phyloP scores from a whole-genome alignment of 2,329 filamentous ascomycete species.

The Aspergillus fijiensis region DNA sequence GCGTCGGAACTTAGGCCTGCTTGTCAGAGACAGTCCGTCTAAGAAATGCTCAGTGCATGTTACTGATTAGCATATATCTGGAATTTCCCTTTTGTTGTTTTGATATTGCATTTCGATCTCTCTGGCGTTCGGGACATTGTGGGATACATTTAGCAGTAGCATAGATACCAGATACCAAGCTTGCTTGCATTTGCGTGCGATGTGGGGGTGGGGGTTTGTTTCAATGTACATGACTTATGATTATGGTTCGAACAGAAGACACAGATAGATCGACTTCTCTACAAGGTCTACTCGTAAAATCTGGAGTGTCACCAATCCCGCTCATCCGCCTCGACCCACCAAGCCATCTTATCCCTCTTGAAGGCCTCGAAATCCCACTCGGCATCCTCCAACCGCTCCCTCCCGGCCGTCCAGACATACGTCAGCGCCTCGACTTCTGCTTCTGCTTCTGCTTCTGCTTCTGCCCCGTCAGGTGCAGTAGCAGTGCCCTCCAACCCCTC shows the following conservation, averaged over 20 bases:
- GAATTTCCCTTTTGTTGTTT: background rate
- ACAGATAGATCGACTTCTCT: too few relatives aligned
- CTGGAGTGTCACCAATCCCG: slow-evolving; percentile 38
- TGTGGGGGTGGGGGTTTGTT: background rate
- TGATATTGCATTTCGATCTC: slow-evolving; percentile 12
- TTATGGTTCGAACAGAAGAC: too few relatives aligned
- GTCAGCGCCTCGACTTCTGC: slow-evolving; percentile 55
- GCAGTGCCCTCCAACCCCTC: slow-evolving; percentile 32
- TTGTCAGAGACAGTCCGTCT: background rate
- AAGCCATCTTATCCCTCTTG: slow-evolving; percentile 67
- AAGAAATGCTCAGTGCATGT: background rate
- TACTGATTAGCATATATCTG: background rate
- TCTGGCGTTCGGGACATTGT: background rate
- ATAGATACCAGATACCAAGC: slow-evolving; percentile 21
- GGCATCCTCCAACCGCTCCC: slow-evolving; percentile 59
- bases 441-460: slow-evolving; percentile 5
- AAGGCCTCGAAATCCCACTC: slow-evolving; percentile 93
- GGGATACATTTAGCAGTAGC: background rate
- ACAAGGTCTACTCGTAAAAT: too few relatives aligned
- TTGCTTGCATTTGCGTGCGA: slow-evolving; percentile 8
- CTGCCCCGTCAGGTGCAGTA: background rate
- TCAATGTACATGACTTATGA: too few relatives aligned
- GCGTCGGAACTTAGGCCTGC: background rate
- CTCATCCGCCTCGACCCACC: slow-evolving; percentile 55
- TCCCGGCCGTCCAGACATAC: slow-evolving; percentile 61